Evolutionary conservation across 169 alveolate genomes (phyloP), one percentile per base, ranked within the genome.

Genomic region (Pseudocohnilembus persalinus): DNA sequence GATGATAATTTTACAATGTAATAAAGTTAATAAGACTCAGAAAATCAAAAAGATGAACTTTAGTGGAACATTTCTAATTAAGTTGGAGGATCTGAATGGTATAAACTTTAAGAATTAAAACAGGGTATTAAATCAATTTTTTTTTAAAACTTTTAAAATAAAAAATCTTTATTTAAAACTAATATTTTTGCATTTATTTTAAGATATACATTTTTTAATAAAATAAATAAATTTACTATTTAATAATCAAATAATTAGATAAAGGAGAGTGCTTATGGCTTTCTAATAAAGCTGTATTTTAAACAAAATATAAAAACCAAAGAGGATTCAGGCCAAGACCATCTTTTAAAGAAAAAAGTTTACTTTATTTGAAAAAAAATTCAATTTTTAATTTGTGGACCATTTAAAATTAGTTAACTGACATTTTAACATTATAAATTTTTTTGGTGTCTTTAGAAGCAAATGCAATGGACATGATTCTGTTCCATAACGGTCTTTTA

Each of bases 341-440:
- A 29, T 49, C 30, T 63, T 79, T 0, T 29, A 79, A 4, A 33
- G 31, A 0, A n/a, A 28, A 79, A 28, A 30, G 29, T 26, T 29
- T 79, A n/a, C 64, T 79, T 1, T 79, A 79, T 79, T 63, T 79
- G 63, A n/a, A 76, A 0, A 49, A 79, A 49, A 79, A 74, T n/a
- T 16, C 35, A 29, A 20, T 79, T 0, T 79, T 49, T 63, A 63
- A 49, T 0, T 29, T 79, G 30, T 79, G 76, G 74, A 79, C 28
- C 31, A 79, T 64, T 29, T 20, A 34, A 35, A 73, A 72, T 15
- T 49, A 28, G 1, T 0, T 79, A 16, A 28, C 63, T 1, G 29
- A 79, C 29, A 63, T 79, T 16, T 63, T 79, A 28, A 29, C 84
- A 0, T 63, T 79, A 30, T 29, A n/a, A 25, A 79, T 73, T 11